Conservation (phyloP, 1,139 yeast species). For the Scheffersomyces stambukii region DNA sequence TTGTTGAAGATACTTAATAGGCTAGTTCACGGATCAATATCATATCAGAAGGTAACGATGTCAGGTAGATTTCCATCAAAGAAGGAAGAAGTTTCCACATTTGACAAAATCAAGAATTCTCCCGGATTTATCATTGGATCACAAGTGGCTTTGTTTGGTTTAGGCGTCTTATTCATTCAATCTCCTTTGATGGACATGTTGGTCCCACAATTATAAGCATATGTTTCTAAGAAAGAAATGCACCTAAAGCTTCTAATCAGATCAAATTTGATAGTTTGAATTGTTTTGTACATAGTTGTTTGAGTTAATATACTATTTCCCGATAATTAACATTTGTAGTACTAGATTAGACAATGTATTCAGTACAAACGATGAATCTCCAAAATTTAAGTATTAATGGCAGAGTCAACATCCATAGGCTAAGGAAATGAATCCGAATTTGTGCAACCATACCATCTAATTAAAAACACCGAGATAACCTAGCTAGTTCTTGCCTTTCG, state of each 20-base stretch:
- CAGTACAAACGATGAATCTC: no score
- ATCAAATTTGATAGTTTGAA: no score
- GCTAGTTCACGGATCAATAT: background rate
- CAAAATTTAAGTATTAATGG: no score
- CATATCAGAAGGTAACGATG: slow-evolving; percentile 14
- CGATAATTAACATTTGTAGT: no score
- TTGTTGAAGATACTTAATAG: slow-evolving; percentile 1
- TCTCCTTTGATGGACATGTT: slow-evolving; percentile 78
- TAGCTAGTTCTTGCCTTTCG: no score
- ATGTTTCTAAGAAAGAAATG: background rate
- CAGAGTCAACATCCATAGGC: no score
- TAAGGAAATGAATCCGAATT: no score
- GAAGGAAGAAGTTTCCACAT: slow-evolving; percentile 27
- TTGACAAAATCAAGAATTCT: slow-evolving; percentile 51
- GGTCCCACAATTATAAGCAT: slow-evolving; percentile 62
- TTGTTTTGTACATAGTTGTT: background rate
- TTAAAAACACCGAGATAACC: no score
- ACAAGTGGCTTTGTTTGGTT: slow-evolving; percentile 60
- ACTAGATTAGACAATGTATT: no score
- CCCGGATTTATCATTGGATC: slow-evolving; percentile 64
- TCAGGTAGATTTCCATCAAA: slow-evolving; percentile 22
- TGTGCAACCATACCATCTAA: no score
- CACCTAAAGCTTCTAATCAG: background rate
- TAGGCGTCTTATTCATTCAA: slow-evolving; percentile 72
- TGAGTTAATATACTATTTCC: no score